Evolutionary conservation across 208 protist genomes (phyloP).

Genomic region (Leptomonas pyrrhocoris): DNA sequence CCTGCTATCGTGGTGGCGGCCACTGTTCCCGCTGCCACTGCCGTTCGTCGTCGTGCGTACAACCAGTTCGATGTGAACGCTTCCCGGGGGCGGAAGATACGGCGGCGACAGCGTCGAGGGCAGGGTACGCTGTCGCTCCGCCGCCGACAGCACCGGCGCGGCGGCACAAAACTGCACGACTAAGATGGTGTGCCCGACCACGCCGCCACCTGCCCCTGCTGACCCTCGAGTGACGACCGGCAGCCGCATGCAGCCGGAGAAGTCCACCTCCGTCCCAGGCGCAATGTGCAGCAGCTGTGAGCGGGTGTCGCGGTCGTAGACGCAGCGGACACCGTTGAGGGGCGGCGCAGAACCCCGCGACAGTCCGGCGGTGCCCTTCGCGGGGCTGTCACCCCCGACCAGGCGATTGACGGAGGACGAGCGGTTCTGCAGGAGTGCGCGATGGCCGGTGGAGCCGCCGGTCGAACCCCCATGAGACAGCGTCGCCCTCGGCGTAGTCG

Average conservation of each 20-base stretch:
- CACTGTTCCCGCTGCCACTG: neutral
- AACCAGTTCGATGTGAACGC: conserved; percentile 25
- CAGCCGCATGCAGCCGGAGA: conserved; percentile 38
- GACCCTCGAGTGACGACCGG: neutral
- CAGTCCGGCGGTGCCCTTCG: neutral
- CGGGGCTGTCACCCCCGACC: neutral
- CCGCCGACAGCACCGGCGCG: conserved; percentile 2
- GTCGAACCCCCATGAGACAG: neutral
- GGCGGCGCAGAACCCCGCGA: neutral
- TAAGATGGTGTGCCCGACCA: conserved; percentile 30
- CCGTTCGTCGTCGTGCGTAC: conserved; percentile 4
- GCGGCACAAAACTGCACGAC: conserved; percentile 63
- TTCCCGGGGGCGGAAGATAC: conserved; percentile 16
- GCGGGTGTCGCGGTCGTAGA: conserved; percentile 68
- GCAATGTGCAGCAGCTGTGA: conserved; percentile 79
- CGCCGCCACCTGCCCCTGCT: neutral
- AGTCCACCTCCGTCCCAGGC: conserved; percentile 48
- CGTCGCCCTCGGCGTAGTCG: too few relatives aligned
- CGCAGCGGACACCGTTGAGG: conserved; percentile 33
- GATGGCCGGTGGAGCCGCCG: neutral
- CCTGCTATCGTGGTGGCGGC: neutral
- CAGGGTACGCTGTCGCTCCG: neutral
- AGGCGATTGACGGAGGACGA: neutral
- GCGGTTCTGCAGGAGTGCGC: neutral
- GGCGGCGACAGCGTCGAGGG: neutral